Evolutionary conservation across 2,329 filamentous ascomycete species (phyloP).

Genomic region (Colletotrichum destructivum): DNA sequence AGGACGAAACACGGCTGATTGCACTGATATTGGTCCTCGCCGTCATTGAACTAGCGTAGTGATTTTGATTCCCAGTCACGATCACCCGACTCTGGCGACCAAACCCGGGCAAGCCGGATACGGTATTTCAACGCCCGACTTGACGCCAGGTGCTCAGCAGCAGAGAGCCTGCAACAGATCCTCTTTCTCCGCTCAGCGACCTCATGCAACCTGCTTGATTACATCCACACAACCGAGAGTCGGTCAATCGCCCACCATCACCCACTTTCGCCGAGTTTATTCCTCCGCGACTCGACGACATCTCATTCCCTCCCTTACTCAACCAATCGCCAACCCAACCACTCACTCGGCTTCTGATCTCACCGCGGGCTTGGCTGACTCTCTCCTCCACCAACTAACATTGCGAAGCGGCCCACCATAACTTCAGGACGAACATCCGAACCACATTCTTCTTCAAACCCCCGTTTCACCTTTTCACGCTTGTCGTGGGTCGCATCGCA

Average conservation of each 20-base stretch:
- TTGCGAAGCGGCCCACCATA: slow-evolving; percentile 12
- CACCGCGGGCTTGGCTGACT: slow-evolving; percentile 14
- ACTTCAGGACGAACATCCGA: slow-evolving; percentile 38
- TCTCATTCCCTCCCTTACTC: neutral
- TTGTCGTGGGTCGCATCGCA: slow-evolving; percentile 25
- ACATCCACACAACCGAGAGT: neutral
- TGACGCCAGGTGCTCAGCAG: slow-evolving; percentile 12
- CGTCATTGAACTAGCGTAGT: neutral
- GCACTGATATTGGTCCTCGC: neutral
- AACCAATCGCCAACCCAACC: neutral
- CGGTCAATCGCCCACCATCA: neutral
- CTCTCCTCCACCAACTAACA: slow-evolving; percentile 14
- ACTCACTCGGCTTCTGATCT: neutral
- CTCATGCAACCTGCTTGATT: neutral
- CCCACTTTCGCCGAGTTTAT: slow-evolving; percentile 1
- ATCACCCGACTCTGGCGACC: neutral
- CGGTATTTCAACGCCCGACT: slow-evolving; percentile 13
- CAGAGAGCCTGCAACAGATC: neutral
- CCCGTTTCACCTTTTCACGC: slow-evolving; percentile 35
- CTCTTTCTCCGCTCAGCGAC: slow-evolving; percentile 1
- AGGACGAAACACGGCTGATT: neutral
- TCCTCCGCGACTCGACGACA: neutral
- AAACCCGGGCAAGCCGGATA: slow-evolving; percentile 3
- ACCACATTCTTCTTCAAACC: slow-evolving; percentile 34
- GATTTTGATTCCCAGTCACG: neutral